These are phyloP conservation scores for Vaccinium corymbosum DNA, from an alignment of 148 eudicot genomes.

Conservation along the genomic window DNA sequence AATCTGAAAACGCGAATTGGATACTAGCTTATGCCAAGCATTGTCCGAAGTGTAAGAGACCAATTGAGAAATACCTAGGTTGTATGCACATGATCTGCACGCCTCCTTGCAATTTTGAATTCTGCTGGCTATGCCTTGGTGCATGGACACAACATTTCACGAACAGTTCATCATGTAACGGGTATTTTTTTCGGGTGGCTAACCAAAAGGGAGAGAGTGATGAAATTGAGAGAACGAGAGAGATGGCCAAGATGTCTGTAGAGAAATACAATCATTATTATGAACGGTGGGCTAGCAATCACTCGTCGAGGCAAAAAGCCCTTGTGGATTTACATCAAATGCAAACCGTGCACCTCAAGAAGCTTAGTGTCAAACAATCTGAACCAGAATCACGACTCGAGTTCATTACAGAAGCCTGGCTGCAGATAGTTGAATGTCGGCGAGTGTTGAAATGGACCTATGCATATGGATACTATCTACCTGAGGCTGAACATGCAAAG, in stretches of 20 bases:
- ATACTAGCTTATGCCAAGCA: conserved; percentile 46
- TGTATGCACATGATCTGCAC: conserved; percentile 38
- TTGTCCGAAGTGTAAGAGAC: conserved; percentile 50
- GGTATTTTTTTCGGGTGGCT: conserved; percentile 37
- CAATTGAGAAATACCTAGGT: conserved; percentile 37
- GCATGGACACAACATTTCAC: conserved; percentile 28
- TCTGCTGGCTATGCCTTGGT: conserved; percentile 63
- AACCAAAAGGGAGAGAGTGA: conserved; percentile 52
- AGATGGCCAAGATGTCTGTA: conserved; percentile 46
- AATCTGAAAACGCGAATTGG: conserved; percentile 60
- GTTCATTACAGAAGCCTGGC: conserved; percentile 79
- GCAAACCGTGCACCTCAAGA: conserved; percentile 52
- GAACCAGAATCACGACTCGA: conserved; percentile 74
- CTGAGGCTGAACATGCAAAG: conserved; percentile 32
- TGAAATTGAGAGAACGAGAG: conserved; percentile 35
- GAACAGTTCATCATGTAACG: conserved; percentile 52
- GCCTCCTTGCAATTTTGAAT: conserved; percentile 35
- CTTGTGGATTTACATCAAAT: conserved; percentile 57
- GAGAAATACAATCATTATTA: conserved; percentile 49
- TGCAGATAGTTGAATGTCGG: conserved; percentile 51
- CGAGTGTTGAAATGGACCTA: conserved; percentile 52
- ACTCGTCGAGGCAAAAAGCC: conserved; percentile 39
- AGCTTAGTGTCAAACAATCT: conserved; percentile 54
- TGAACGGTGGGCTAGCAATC: conserved; percentile 53
- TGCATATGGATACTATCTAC: conserved; percentile 45